phyloP scores from a whole-genome alignment of 345 rosid species.

The Xanthoceras sorbifolium region DNA sequence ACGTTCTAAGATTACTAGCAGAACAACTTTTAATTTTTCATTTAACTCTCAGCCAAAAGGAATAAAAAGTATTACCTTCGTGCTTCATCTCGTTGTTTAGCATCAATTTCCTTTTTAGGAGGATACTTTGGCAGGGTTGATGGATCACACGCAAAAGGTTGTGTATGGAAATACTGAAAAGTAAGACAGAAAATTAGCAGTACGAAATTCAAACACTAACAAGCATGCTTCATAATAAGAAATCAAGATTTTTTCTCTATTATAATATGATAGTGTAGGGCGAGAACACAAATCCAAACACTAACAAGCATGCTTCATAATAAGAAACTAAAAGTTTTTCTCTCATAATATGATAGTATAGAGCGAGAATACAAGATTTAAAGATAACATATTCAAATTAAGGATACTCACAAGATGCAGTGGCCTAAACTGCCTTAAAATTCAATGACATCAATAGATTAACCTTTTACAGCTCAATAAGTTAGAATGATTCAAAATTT shows the following conservation, averaged over 20 bases:
- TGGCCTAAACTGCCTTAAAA: neutral
- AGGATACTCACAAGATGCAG: neutral
- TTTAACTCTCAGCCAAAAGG: neutral
- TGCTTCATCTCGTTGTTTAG: slow-evolving; percentile 58
- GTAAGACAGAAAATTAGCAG: slow-evolving; percentile 11
- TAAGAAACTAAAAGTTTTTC: neutral
- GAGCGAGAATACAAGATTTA: neutral
- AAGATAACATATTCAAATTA: neutral
- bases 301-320: neutral
- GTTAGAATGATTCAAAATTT: slow-evolving; percentile 7
- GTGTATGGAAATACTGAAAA: slow-evolving; percentile 57
- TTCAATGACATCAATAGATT: neutral
- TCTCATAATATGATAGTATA: too few relatives aligned
- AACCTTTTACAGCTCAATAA: neutral
- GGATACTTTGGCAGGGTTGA: slow-evolving; percentile 73
- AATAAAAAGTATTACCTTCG: slow-evolving; percentile 43
- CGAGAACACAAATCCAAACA: too few relatives aligned
- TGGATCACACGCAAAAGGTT: slow-evolving; percentile 69
- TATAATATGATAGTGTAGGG: too few relatives aligned
- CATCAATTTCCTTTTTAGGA: slow-evolving; percentile 82
- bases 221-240: neutral
- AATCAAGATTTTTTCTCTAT: neutral
- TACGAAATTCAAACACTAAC: neutral
- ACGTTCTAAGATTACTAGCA: neutral
- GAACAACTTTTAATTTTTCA: neutral